Base-by-base conservation (phyloP, 2,329 filamentous ascomycete species). In the Tolypocladium album region DNA sequence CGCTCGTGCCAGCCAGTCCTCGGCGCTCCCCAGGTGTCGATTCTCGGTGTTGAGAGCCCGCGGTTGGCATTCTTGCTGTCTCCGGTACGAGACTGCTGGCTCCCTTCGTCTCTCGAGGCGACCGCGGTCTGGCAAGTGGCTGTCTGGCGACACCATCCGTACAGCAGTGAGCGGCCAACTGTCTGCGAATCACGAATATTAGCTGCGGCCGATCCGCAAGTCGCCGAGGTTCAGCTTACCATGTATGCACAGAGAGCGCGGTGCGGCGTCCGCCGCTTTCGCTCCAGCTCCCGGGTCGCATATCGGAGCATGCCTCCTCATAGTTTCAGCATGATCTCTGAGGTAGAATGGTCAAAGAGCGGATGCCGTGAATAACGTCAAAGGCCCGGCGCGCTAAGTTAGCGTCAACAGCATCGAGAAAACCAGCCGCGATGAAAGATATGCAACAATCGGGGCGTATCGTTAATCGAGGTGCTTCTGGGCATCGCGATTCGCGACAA, bases 261-360 rank as follows among this genome's bases (percentile, higher is more conserved):
- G 61, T 64, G 65, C 62, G 64, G 64, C 62, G 62, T 60, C 59
- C 61, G 67, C 66, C 67, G 70, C 64, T 65, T 64, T 64, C 63
- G 67, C 61, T 64, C 64, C 67, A 73, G 65, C 68, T 70, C 67
- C 67, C 68, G 66, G 64, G 64, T 67, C 61, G 64, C 68, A 64
- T 68, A 70, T 67, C 67, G 69, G 65, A 74, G 69, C 72, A 74
- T 74, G 63, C 69, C 71, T 71, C 67, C 62, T 70, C 71, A 74
- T 74, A 61, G 63, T 65, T 68, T 61, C 66, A 61, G 59, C 52
- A 63, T 60, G 55, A 56, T 50, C 53, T 60, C 55, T 22, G 43
- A 53, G n/a, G 31, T 58, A 38, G 7, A 36, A 40, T 8, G 31
- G 39, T 36, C 36, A 42, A 40, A 36, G 27, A 53, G 56, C 34